Base-by-base conservation (phyloP, 495 filamentous ascomycete species). In the Pseudevernia furfuracea region DNA sequence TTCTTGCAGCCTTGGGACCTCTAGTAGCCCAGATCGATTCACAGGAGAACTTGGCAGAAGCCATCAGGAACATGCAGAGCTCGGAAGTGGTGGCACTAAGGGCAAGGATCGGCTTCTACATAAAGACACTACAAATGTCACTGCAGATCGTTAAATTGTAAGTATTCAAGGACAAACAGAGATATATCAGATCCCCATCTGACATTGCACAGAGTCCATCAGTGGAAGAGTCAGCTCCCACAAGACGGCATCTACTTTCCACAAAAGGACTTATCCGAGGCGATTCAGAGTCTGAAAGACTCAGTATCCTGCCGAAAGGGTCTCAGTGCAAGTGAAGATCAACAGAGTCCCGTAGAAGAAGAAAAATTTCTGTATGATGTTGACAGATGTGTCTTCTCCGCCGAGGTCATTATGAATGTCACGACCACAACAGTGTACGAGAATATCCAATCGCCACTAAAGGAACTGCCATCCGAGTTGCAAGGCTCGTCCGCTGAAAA, bases 91-190 rank as follows among this genome's bases (percentile, higher is more conserved):
- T 36, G 4, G 61, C 62, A 3, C 32, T 62, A 19, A 67, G 67
- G 28, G 48, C 60, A 1, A 44, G 59, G 21, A 61, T 69, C 5
- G 58, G 46, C 8, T 67, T 69, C 38, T 67, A 58, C 30, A 65
- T 38, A 28, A 39, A 62, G 17, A 61, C 61, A 5, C 30, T 69
- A 39, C 58, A 69, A 32, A 65, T 69, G 61, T 57, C 65, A 25
- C 46, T 69, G 39, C 58, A 61, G 9, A 57, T 34, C 19, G 53
- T 69, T 41, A 67, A 64, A 37, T 41, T 68, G 66, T 68, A 48
- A 59, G 25, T 39, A 7, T 3, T 10, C 9, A 17, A 7, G 19
- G 17, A 23, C 8, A n/a, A 2, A 12, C 4, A 8, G 1, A 21
- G 10, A 19, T 19, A 19, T 3, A 0, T 10, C 17, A 14, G 14